phyloP scores from a whole-genome alignment of 768 basidiomycete genomes.

The Nevesoporus exiguus region DNA sequence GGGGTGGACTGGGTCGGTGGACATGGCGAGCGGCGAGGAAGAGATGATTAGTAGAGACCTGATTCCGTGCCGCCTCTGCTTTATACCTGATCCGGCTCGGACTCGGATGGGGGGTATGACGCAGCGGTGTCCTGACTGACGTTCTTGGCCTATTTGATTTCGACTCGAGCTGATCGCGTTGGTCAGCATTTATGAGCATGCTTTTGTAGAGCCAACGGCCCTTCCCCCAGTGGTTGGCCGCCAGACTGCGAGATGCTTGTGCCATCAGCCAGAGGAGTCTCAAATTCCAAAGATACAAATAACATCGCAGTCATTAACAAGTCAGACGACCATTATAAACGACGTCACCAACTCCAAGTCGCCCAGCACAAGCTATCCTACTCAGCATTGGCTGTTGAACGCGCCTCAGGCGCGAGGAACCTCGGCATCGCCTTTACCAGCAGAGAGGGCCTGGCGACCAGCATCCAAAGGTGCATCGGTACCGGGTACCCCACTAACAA shows the following conservation, averaged over 20 bases:
- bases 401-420: background rate
- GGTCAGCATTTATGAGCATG: too few relatives aligned
- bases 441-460: background rate
- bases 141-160: too few relatives aligned
- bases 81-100: background rate
- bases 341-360: background rate
- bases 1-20: constrained; percentile 12
- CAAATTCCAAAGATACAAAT: background rate
- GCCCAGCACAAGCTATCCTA: background rate
- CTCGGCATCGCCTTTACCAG: background rate
- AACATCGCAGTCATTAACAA: background rate
- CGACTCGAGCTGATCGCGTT: background rate
- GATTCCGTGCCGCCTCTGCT: background rate
- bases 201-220: too few relatives aligned
- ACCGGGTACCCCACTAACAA: background rate
- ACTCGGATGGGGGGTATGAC: background rate
- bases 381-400: background rate
- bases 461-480: background rate
- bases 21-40: background rate
- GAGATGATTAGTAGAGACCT: background rate
- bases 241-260: too few relatives aligned
- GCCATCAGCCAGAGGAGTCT: too few relatives aligned
- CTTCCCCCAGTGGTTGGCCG: too few relatives aligned
- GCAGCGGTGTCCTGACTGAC: background rate
- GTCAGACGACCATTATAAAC: constrained; percentile 1